A percentile compares a stretch with the other conserved stretches of the same genome.
Conservation (phyloP, 768 basidiomycete species). For the Peribolospora kevripleyi region DNA sequence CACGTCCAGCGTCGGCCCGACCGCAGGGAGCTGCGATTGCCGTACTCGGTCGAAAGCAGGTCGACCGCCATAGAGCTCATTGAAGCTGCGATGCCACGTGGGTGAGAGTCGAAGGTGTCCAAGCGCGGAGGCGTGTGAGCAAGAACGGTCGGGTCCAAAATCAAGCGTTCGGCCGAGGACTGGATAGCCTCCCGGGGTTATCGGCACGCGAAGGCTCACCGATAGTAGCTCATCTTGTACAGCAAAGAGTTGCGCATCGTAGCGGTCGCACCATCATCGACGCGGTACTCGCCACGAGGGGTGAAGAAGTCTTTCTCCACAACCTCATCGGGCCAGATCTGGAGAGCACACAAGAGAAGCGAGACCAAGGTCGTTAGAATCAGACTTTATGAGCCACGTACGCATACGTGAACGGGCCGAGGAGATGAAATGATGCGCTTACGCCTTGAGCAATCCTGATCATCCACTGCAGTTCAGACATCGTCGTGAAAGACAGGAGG, state of each 20-base stretch:
- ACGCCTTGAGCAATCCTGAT: constrained; percentile 19
- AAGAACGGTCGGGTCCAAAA: constrained; percentile 3
- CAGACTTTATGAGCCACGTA: constrained; percentile 1
- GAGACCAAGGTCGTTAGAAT: background rate
- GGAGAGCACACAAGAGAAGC: background rate
- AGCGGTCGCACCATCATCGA: constrained; percentile 59
- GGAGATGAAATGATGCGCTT: background rate
- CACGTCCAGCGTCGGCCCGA: constrained; percentile 60
- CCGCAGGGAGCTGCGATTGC: constrained; percentile 52
- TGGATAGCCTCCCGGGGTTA: too few relatives aligned
- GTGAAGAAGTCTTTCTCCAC: constrained; percentile 90
- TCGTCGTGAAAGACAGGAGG: too few relatives aligned
- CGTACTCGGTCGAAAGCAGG: constrained; percentile 65
- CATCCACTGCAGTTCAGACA: constrained; percentile 9
- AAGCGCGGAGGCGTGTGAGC: background rate
- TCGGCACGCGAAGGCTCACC: constrained; percentile 25
- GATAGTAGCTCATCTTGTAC: constrained; percentile 98
- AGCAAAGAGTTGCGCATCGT: constrained; percentile 90
- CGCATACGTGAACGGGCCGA: background rate
- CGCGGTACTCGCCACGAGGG: constrained; percentile 66
- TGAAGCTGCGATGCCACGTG: constrained; percentile 33
- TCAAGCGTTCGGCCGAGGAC: background rate
- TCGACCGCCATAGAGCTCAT: constrained; percentile 57
- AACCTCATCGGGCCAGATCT: constrained; percentile 89
- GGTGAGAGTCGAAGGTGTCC: background rate